Evolutionary conservation across 2,329 filamentous ascomycete species (phyloP).

Genomic region (Lanzia echinophila): DNA sequence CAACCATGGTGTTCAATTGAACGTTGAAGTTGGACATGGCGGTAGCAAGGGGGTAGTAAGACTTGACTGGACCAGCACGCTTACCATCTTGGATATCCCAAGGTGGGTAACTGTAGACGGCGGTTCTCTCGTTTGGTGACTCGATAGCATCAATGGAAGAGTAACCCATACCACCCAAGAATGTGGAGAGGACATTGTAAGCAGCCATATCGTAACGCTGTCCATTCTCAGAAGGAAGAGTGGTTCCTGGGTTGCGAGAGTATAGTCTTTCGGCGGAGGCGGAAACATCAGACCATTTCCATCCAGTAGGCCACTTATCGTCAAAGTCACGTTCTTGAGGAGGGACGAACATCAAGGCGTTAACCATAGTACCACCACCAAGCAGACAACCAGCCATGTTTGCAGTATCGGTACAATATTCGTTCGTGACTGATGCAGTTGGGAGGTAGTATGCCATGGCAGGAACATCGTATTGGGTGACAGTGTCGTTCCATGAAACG

Average conservation of each 20-base stretch:
- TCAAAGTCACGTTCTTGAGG: constrained; percentile 61
- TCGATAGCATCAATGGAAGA: constrained; percentile 37
- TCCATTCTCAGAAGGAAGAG: constrained; percentile 56
- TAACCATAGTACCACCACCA: constrained; percentile 49
- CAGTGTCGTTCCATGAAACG: constrained; percentile 7
- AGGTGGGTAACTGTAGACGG: constrained; percentile 53
- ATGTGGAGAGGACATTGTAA: constrained; percentile 51
- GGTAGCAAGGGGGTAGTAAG: constrained; percentile 58
- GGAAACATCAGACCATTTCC: constrained; percentile 58
- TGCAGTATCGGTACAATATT: constrained; percentile 39
- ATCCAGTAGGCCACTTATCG: constrained; percentile 58
- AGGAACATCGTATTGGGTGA: constrained; percentile 8
- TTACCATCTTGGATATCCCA: constrained; percentile 61
- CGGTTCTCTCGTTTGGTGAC: constrained; percentile 56
- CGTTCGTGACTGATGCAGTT: neutral
- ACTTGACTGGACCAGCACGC: constrained; percentile 61
- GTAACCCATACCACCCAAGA: constrained; percentile 43
- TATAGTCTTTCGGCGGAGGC: constrained; percentile 56
- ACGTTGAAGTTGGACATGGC: constrained; percentile 57
- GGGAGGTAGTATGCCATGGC: constrained; percentile 8
- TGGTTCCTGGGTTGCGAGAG: constrained; percentile 61
- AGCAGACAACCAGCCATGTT: constrained; percentile 66
- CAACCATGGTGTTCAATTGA: constrained; percentile 57
- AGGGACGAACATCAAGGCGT: constrained; percentile 60
- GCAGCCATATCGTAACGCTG: constrained; percentile 59